Evolutionary conservation across 148 eudicot genomes (phyloP).

Genomic region (Arbutus unedo): DNA sequence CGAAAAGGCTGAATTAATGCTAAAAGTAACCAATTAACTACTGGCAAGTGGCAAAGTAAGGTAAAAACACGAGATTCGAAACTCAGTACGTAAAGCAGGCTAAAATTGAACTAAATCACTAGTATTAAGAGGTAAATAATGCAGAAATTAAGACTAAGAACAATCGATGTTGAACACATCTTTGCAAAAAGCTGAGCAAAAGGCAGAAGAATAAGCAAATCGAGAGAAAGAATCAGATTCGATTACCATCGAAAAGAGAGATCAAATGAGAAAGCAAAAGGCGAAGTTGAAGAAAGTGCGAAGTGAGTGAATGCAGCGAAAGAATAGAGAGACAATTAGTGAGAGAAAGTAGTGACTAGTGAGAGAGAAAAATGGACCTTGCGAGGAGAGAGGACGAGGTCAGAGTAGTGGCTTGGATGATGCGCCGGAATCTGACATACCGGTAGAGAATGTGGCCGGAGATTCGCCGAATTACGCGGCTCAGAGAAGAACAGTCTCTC

Average conservation of each 20-base stretch:
- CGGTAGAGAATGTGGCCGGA: slow-evolving; percentile 33
- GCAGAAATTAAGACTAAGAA: not conserved
- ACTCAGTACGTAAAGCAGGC: not conserved
- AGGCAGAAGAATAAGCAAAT: slow-evolving; percentile 7
- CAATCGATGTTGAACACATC: not conserved
- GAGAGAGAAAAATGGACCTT: not conserved
- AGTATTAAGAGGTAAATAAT: not conserved
- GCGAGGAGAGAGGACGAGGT: not conserved
- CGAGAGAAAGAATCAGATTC: slow-evolving; percentile 19
- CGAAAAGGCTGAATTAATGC: not conserved
- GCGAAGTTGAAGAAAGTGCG: not conserved
- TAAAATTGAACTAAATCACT: not conserved
- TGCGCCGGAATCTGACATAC: slow-evolving; percentile 19
- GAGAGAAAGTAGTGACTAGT: not conserved
- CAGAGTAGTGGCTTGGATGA: slow-evolving; percentile 6
- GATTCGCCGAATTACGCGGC: slow-evolving; percentile 20
- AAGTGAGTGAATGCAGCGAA: not conserved
- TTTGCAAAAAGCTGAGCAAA: slow-evolving; percentile 5
- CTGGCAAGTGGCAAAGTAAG: not conserved
- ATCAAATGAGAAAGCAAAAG: slow-evolving; percentile 1
- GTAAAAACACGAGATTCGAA: not conserved
- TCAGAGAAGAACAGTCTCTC: not conserved
- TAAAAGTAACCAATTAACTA: not conserved
- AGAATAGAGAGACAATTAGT: not conserved
- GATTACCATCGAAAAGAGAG: slow-evolving; percentile 23